These are phyloP conservation scores for Thielaviopsis punctulata DNA, from an alignment of 2,329 filamentous ascomycete species.

Conservation along the genomic window DNA sequence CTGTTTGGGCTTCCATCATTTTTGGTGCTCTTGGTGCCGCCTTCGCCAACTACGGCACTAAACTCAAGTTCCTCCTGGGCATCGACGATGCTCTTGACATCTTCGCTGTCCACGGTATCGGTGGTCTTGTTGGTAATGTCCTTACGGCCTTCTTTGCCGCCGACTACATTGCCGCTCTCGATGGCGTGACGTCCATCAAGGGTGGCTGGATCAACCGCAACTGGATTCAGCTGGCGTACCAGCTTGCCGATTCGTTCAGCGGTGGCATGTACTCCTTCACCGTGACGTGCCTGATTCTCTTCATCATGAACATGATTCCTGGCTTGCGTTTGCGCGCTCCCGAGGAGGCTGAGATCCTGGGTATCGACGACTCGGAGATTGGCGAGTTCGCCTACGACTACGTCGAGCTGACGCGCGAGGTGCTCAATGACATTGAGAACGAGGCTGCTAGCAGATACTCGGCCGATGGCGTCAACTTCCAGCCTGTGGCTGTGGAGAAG, in stretches of 20 bases:
- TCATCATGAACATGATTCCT: slow-evolving; percentile 63
- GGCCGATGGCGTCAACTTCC: slow-evolving; percentile 23
- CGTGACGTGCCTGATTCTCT: slow-evolving; percentile 62
- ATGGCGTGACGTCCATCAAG: slow-evolving; percentile 46
- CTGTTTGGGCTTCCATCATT: slow-evolving; percentile 66
- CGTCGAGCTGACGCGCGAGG: slow-evolving; percentile 56
- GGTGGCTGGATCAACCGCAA: slow-evolving; percentile 74
- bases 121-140: slow-evolving; percentile 63
- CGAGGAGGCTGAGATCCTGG: slow-evolving; percentile 65
- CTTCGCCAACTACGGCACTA: slow-evolving; percentile 77
- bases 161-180: slow-evolving; percentile 68
- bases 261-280: slow-evolving; percentile 65
- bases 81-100: slow-evolving; percentile 81
- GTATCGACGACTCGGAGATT: slow-evolving; percentile 79
- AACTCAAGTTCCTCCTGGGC: slow-evolving; percentile 68
- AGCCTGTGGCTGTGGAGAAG: slow-evolving; percentile 26
- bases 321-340: slow-evolving; percentile 55
- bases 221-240: slow-evolving; percentile 71
- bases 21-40: slow-evolving; percentile 61
- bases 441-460: slow-evolving; percentile 29
- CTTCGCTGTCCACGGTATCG: slow-evolving; percentile 67
- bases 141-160: slow-evolving; percentile 70
- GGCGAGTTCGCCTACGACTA: slow-evolving; percentile 95
- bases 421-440: slow-evolving; percentile 29
- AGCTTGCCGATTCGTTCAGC: slow-evolving; percentile 63